phyloP scores from a whole-genome alignment of 257 asterid species.

The Solanum medicagineum region DNA sequence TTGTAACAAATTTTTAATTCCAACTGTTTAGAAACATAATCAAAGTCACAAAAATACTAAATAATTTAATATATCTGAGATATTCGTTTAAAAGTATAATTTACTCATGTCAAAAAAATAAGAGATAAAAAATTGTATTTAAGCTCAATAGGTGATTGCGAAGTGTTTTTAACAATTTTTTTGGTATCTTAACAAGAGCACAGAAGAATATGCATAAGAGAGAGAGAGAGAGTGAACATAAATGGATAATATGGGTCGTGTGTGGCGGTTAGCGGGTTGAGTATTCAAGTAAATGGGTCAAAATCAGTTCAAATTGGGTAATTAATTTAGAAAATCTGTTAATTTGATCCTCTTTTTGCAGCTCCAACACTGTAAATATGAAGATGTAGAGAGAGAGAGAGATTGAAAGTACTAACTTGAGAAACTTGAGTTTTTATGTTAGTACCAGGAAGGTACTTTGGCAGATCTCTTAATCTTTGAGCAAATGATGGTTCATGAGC shows the following conservation, averaged over 20 bases:
- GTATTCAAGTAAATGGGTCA: neutral
- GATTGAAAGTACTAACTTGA: neutral
- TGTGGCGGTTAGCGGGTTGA: neutral
- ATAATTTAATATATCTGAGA: too few relatives aligned
- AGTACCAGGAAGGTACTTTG: neutral
- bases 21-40: too few relatives aligned
- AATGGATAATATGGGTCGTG: neutral
- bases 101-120: too few relatives aligned
- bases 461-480: neutral
- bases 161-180: too few relatives aligned
- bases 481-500: neutral
- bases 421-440: neutral
- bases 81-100: too few relatives aligned
- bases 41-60: too few relatives aligned
- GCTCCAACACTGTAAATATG: neutral
- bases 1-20: too few relatives aligned
- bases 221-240: neutral
- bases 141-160: too few relatives aligned
- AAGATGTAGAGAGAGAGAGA: neutral
- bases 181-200: too few relatives aligned
- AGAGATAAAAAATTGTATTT: too few relatives aligned
- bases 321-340: neutral
- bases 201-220: too few relatives aligned
- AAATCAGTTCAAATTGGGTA: neutral
- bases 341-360: neutral